These are phyloP conservation scores for Podospora sp. DNA, from an alignment of 495 filamentous ascomycete species.

Conservation along the genomic window DNA sequence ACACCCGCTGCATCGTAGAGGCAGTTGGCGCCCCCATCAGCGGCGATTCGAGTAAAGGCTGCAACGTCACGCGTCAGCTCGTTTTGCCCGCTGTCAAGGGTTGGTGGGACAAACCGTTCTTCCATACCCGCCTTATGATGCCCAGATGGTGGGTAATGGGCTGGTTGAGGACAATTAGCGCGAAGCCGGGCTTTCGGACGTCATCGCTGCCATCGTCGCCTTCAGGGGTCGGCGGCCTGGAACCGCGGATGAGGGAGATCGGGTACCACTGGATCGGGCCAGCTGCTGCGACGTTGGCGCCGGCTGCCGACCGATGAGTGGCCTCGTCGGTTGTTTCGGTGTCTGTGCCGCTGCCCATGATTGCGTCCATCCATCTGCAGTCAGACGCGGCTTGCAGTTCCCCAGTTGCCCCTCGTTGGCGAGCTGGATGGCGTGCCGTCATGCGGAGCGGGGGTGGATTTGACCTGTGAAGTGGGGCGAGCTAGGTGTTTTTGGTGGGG, in stretches of 20 bases:
- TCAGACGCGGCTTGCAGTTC: slow-evolving; percentile 7
- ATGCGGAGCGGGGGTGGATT: background rate
- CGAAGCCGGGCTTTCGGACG: slow-evolving; percentile 40
- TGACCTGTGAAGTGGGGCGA: background rate
- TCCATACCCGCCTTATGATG: slow-evolving; percentile 55
- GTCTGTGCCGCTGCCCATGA: slow-evolving; percentile 13
- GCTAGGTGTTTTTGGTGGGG: slow-evolving; percentile 1
- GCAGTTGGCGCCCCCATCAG: slow-evolving; percentile 88
- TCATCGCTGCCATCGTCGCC: background rate
- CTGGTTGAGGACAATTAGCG: slow-evolving; percentile 71
- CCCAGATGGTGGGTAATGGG: slow-evolving; percentile 60
- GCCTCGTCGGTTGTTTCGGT: background rate
- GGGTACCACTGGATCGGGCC: slow-evolving; percentile 34
- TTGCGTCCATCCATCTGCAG: slow-evolving; percentile 10
- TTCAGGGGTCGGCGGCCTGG: background rate
- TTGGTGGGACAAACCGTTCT: slow-evolving; percentile 52
- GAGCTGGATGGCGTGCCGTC: slow-evolving; percentile 2
- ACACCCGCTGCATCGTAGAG: slow-evolving; percentile 60
- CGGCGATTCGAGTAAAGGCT: slow-evolving; percentile 69
- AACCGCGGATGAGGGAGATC: slow-evolving; percentile 29
- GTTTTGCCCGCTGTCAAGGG: background rate
- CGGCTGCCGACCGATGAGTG: background rate
- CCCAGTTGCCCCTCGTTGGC: background rate
- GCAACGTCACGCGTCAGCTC: slow-evolving; percentile 19
- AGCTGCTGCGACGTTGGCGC: background rate